Evolutionary conservation across 2,329 filamentous ascomycete species (phyloP).

Genomic region (Bipolaris bicolor): DNA sequence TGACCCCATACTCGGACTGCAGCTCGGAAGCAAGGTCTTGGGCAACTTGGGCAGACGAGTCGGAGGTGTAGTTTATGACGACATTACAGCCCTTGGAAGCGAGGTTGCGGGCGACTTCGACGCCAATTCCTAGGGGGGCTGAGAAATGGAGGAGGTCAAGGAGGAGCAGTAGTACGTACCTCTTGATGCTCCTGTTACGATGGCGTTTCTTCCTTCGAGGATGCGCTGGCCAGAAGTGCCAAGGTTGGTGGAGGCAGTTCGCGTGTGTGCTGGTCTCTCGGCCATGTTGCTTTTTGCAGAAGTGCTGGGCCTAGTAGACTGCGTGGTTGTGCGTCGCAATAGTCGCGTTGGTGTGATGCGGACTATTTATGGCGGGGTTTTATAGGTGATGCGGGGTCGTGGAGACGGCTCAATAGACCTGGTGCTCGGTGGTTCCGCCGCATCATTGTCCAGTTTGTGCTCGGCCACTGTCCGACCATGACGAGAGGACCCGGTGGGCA

Average conservation of each 20-base stretch:
- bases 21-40: constrained; percentile 63
- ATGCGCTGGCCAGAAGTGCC: constrained; percentile 42
- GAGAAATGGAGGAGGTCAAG: not conserved
- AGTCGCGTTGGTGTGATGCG: not conserved
- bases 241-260: constrained; percentile 51
- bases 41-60: constrained; percentile 61
- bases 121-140: constrained; percentile 69
- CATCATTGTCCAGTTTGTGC: constrained; percentile 2
- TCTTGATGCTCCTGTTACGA: constrained; percentile 80
- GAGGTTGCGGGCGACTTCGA: constrained; percentile 70
- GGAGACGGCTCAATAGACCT: constrained; percentile 23
- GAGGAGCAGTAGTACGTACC: constrained; percentile 55
- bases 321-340: not conserved
- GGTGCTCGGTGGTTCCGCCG: constrained; percentile 26
- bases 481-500: not conserved
- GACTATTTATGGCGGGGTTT: constrained; percentile 29
- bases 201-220: constrained; percentile 74
- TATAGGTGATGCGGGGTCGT: constrained; percentile 25
- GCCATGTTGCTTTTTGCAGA: constrained; percentile 42
- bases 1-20: constrained; percentile 62
- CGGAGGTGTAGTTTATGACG: constrained; percentile 74
- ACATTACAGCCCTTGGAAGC: constrained; percentile 73
- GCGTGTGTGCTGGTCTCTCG: constrained; percentile 38
- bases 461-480: constrained; percentile 11
- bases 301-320: constrained; percentile 5